A percentile compares a stretch with the other conserved stretches of the same genome.
These are phyloP conservation scores for Lentinus brumalis DNA, from an alignment of 768 basidiomycete genomes.

Conservation along the genomic window DNA sequence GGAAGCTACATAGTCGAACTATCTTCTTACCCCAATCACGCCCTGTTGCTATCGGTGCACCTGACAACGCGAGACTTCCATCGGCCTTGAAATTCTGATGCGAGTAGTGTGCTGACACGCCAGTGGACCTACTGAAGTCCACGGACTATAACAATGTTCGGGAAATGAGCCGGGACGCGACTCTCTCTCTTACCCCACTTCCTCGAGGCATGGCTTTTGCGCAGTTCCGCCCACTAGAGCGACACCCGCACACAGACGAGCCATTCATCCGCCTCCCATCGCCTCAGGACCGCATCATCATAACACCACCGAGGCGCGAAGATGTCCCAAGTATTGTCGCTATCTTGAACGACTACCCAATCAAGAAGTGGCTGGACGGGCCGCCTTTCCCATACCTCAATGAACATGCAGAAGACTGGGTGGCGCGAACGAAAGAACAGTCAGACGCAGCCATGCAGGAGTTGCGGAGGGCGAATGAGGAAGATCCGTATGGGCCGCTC, in stretches of 20 bases:
- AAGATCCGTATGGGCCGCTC: conserved; percentile 19
- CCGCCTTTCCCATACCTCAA: conserved; percentile 57
- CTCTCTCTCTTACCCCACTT: not conserved
- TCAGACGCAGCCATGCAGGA: conserved; percentile 38
- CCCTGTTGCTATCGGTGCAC: not conserved
- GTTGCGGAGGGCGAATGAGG: conserved; percentile 25
- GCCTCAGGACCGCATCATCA: conserved; percentile 53
- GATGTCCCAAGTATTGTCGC: conserved; percentile 42
- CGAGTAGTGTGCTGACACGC: not conserved
- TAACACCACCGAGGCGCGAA: conserved; percentile 57
- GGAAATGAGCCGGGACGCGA: not conserved
- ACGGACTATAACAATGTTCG: not conserved
- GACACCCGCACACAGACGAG: conserved; percentile 38
- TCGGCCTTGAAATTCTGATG: not conserved
- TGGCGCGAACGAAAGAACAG: conserved; percentile 31
- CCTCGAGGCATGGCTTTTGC: conserved; percentile 17
- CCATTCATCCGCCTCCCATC: conserved; percentile 54
- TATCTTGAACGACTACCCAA: conserved; percentile 49
- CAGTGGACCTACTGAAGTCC: not conserved
- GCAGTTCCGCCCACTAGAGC: conserved; percentile 39
- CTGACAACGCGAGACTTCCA: conserved; percentile 5
- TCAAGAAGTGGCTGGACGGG: conserved; percentile 46
- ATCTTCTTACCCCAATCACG: conserved; percentile 1
- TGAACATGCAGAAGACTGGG: conserved; percentile 43
- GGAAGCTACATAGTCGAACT: not conserved